A percentile compares a stretch with the other conserved stretches of the same genome.
These are phyloP conservation scores for Termitomyces sp. DNA, from an alignment of 768 basidiomycete genomes.

Conservation along the genomic window DNA sequence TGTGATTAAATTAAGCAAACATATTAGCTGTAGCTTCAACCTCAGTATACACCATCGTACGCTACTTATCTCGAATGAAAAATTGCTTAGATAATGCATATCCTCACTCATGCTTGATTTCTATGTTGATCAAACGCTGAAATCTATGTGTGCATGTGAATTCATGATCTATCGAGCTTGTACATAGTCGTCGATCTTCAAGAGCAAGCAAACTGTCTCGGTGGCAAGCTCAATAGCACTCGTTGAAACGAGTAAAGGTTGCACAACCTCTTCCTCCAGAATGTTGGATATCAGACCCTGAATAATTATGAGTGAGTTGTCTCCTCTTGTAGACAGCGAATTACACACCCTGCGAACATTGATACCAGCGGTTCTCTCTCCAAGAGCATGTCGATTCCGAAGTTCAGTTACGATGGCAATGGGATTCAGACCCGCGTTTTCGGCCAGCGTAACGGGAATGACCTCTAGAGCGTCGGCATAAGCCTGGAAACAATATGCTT, in stretches of 20 bases:
- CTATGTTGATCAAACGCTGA: background rate
- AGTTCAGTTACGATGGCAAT: slow-evolving; percentile 98
- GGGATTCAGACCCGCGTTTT: slow-evolving; percentile 97
- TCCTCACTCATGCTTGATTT: background rate
- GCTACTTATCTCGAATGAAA: background rate
- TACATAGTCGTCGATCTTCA: slow-evolving; percentile 95
- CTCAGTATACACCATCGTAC: slow-evolving; percentile 5
- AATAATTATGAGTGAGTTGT: background rate
- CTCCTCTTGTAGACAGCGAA: background rate
- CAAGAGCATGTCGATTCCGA: slow-evolving; percentile 92
- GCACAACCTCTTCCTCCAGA: slow-evolving; percentile 94
- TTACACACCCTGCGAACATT: slow-evolving; percentile 88
- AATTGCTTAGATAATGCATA: slow-evolving; percentile 1
- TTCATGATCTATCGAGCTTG: slow-evolving; percentile 50
- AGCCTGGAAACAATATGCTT: slow-evolving; percentile 98
- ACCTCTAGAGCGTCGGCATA: slow-evolving; percentile 98
- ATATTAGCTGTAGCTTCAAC: slow-evolving; percentile 15
- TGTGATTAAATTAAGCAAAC: slow-evolving; percentile 12
- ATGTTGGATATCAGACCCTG: slow-evolving; percentile 97
- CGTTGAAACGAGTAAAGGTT: slow-evolving; percentile 91
- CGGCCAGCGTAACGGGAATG: slow-evolving; percentile 95
- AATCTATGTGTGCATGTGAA: background rate
- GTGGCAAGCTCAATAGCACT: slow-evolving; percentile 94
- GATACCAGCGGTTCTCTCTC: slow-evolving; percentile 93
- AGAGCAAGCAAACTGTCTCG: slow-evolving; percentile 92